These are phyloP conservation scores for Ascochyta clinopodiicola DNA, from an alignment of 2,329 filamentous ascomycete species.

Conservation along the genomic window DNA sequence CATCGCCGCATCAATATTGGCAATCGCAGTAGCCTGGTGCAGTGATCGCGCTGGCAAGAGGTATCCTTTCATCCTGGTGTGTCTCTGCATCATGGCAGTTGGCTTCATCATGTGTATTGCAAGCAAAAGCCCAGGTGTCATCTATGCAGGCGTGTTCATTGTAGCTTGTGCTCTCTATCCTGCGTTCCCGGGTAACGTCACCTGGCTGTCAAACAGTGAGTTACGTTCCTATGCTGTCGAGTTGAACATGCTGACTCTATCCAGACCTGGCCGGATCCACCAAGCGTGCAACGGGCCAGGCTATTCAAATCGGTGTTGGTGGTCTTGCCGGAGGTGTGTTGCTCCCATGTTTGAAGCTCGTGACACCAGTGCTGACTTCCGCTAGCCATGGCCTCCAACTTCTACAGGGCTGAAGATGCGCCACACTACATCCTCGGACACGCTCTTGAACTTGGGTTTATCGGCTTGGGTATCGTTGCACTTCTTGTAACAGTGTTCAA, in stretches of 20 bases:
- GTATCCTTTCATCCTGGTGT: constrained; percentile 44
- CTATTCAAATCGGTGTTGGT: constrained; percentile 58
- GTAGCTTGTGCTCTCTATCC: constrained; percentile 48
- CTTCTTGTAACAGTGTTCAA: constrained; percentile 54
- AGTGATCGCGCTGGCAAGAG: constrained; percentile 44
- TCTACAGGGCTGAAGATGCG: constrained; percentile 64
- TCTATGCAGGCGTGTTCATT: constrained; percentile 49
- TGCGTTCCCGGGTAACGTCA: constrained; percentile 50
- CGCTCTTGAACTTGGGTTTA: constrained; percentile 59
- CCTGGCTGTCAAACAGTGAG: constrained; percentile 61
- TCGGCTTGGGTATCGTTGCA: constrained; percentile 55
- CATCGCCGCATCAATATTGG: constrained; percentile 45
- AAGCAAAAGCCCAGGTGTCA: constrained; percentile 40
- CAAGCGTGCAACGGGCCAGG: constrained; percentile 58
- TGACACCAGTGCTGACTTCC: constrained; percentile 13
- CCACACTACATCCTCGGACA: constrained; percentile 61
- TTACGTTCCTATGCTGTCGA: neutral
- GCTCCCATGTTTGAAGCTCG: neutral
- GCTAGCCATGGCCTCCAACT: constrained; percentile 72
- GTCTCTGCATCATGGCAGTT: constrained; percentile 41
- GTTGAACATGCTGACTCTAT: constrained; percentile 26
- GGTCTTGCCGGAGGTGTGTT: constrained; percentile 50
- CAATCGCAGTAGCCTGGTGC: constrained; percentile 39
- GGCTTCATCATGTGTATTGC: constrained; percentile 50
- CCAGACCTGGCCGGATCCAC: constrained; percentile 60